Evolutionary conservation across 106 monocot species (phyloP).

Genomic region (Agapanthus africanus): DNA sequence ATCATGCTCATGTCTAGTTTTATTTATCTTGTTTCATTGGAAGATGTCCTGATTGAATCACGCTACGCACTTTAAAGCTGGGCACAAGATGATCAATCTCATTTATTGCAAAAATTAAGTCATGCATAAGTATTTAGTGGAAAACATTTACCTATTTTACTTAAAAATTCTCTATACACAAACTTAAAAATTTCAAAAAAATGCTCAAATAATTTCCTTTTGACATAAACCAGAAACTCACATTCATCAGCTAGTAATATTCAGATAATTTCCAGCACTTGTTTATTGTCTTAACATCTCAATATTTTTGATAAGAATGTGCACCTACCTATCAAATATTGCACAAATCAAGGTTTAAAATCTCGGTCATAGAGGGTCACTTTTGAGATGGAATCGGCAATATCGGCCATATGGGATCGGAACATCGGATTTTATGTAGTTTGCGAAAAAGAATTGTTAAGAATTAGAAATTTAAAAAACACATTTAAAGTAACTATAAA

Average conservation of each 20-base stretch:
- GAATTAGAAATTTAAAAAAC: too few species aligned
- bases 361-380: too few species aligned
- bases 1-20: background rate
- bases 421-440: too few species aligned
- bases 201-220: background rate
- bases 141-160: background rate
- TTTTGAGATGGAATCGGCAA: too few species aligned
- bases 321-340: too few species aligned
- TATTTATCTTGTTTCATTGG: background rate
- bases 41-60: background rate
- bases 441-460: too few species aligned
- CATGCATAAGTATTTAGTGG: background rate
- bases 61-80: background rate
- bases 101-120: background rate
- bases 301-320: too few species aligned
- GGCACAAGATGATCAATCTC: background rate
- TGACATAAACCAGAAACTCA: background rate
- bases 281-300: background rate
- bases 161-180: background rate
- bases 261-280: background rate
- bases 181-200: background rate
- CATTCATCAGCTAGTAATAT: background rate
- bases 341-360: too few species aligned
- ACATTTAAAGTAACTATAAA: too few species aligned
- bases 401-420: too few species aligned